Conservation (phyloP, 305 asterid genomes). For the Fraxinus dipetala region DNA sequence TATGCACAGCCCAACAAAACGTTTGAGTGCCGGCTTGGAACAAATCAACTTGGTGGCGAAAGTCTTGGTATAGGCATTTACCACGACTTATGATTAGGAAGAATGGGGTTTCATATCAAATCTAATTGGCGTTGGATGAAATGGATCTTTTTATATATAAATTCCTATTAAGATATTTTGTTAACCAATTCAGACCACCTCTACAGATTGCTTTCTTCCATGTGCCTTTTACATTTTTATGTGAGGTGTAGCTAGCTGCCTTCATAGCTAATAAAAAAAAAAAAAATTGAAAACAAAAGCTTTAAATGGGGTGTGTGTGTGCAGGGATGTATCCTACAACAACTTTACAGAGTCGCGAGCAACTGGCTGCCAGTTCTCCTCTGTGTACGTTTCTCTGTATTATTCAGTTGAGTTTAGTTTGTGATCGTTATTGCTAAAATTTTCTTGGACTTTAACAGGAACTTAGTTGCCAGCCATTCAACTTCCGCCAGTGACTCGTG, state of each 20-base stretch:
- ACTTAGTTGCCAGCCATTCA: slow-evolving; percentile 70
- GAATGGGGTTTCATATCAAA: neutral
- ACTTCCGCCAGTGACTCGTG: slow-evolving; percentile 50
- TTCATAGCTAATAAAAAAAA: neutral
- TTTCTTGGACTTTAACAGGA: slow-evolving; percentile 45
- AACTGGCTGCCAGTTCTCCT: slow-evolving; percentile 40
- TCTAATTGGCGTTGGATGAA: neutral
- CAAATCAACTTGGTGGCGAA: neutral
- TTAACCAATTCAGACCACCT: neutral
- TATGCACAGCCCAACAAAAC: neutral
- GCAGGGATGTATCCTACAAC: slow-evolving; percentile 94
- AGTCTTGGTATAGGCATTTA: neutral
- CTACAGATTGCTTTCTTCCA: neutral
- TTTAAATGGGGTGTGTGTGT: slow-evolving; percentile 18
- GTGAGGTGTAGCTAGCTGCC: neutral
- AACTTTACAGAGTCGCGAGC: slow-evolving; percentile 46
- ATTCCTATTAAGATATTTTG: neutral
- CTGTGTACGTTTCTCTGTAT: slow-evolving; percentile 42
- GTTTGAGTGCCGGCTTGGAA: neutral
- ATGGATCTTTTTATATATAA: neutral
- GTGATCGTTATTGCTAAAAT: slow-evolving; percentile 21
- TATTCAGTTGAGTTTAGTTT: neutral
- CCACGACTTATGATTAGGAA: neutral
- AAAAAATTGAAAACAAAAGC: neutral
- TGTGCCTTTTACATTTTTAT: neutral